Base-by-base conservation (phyloP, 306 rosid species). In the Trichosanthes cucumerina region DNA sequence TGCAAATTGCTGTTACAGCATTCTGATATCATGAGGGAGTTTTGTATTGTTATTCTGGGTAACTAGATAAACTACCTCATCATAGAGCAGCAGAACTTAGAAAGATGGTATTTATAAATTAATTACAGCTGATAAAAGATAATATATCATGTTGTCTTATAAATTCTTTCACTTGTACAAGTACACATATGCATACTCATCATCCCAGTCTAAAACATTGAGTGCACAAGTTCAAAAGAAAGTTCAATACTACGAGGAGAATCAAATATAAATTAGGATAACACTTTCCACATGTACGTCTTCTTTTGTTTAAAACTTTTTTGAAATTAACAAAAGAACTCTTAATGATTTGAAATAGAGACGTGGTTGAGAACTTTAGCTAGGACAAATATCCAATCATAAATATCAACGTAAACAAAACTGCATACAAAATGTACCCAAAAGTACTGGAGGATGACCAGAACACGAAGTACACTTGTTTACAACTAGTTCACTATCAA, bases 1-100 rank as follows among this genome's bases (percentile, higher is more conserved):
- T 89, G 88, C 99, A 95, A 70, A 92, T 95, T 80, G 86, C 91
- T 53, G 85, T 89, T 43, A 95, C 95, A 33, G 97, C 99, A 85
- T 89, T 96, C 99, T 95, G 87, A 82, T 44, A 78, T 66, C 76
- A 73, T 69, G 77, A 81, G 80, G 85, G 10, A 65, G 16, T 65
- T 64, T 39, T 41, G 53, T 26, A 28, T 26, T 26, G 7, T 47
- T 72, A 72, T 47, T 14, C 21, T 14, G 24, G 41, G 77, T 72
- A 46, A 26, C 76, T 26, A 46, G 52, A 46, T 26, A 46, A 71
- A 47, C 41, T 46, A 46, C 58, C 23, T 41, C 76, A 69, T 43
- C 76, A 70, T 23, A 21, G 21, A 43, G 12, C 24, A 21, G 75
- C 52, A 6, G 56, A 70, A 70, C 36, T 69, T 23, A 70, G 7